Evolutionary conservation across 805 yeast genomes (phyloP), one percentile per base, ranked within the genome.

Genomic region (Ogataea corticis): DNA sequence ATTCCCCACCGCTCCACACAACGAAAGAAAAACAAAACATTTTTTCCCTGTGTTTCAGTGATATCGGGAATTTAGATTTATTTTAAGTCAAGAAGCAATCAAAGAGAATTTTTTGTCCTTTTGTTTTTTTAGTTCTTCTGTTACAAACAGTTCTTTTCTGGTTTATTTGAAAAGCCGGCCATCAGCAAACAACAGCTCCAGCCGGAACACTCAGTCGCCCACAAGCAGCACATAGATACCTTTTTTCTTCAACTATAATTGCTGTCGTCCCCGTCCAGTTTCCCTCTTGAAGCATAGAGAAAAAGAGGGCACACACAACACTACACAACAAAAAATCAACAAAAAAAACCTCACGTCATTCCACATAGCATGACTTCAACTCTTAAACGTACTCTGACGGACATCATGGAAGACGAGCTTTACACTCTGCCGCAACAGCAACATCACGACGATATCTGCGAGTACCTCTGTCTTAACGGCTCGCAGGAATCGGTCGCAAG

Each of bases 381-480:
- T 15, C 42, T 62, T 16, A 57, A 62, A 45, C 62, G 67, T 38
- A 59, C 64, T 13, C 46, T 59, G n/a, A 61, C 67, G 2, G 66
- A 63, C 37, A 54, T 61, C 21, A 58, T 60, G 57, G 67, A 63
- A 37, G 67, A 63, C 31, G 67, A 63, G 46, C 42, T 61, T 14
- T 60, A 59, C 44, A 40, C 56, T 15, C 45, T 51, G 21, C 57
- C 61, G 10, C 52, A 44, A 31, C 59, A 43, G 11, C 36, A 33
- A n/a, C 38, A 35, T 23, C 42, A 37, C n/a, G 54, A 50, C 33
- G 63, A 61, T 42, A 46, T 59, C 5, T 50, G 57, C 10, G 58
- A 58, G 31, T 62, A 50, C 44, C 33, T 62, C 2, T 41, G 50
- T 19, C 42, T 62, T 21, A 60, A 62, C 38, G 54, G 54, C 3